Percentiles rank a stretch among this genome's conserved stretches.
Evolutionary conservation across 2,329 filamentous ascomycete species (phyloP).

Genomic region (Scytalidium sp.): DNA sequence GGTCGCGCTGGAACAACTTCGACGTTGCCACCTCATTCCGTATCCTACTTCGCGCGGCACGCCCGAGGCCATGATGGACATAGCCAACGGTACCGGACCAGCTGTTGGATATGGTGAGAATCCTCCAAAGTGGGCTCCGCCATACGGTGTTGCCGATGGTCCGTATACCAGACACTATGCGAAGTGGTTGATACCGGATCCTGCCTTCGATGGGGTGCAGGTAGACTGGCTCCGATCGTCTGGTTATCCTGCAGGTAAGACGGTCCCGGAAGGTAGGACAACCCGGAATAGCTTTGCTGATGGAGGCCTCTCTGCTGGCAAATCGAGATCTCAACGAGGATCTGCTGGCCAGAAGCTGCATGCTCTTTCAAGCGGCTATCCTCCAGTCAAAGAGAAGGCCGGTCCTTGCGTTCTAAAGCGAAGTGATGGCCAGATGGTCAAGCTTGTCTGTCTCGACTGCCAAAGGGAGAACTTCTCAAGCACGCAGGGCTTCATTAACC

Average conservation of each 20-base stretch:
- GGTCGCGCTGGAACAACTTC: conserved; percentile 86
- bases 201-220: conserved; percentile 73
- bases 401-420: conserved; percentile 83
- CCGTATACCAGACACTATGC: conserved; percentile 94
- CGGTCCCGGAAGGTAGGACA: conserved; percentile 65
- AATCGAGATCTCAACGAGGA: conserved; percentile 55
- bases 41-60: conserved; percentile 72
- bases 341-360: conserved; percentile 63
- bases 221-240: conserved; percentile 33
- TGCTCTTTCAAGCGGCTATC: conserved; percentile 66
- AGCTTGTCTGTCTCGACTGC: conserved; percentile 87
- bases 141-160: conserved; percentile 87
- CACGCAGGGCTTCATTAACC: conserved; percentile 98
- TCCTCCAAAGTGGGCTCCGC: conserved; percentile 74
- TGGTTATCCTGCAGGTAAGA: conserved; percentile 33
- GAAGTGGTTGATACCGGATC: conserved; percentile 90
- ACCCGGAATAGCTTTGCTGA: conserved; percentile 74
- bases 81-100: conserved; percentile 72
- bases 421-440: conserved; percentile 81
- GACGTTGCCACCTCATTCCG: conserved; percentile 87
- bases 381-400: conserved; percentile 74
- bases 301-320: conserved; percentile 35
- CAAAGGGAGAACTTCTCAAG: conserved; percentile 89
- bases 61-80: conserved; percentile 64
- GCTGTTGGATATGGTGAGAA: conserved; percentile 63